These are phyloP conservation scores for Schoenoplectus tabernaemontani DNA, from an alignment of 202 grass and related monocot genomes.

Conservation along the genomic window DNA sequence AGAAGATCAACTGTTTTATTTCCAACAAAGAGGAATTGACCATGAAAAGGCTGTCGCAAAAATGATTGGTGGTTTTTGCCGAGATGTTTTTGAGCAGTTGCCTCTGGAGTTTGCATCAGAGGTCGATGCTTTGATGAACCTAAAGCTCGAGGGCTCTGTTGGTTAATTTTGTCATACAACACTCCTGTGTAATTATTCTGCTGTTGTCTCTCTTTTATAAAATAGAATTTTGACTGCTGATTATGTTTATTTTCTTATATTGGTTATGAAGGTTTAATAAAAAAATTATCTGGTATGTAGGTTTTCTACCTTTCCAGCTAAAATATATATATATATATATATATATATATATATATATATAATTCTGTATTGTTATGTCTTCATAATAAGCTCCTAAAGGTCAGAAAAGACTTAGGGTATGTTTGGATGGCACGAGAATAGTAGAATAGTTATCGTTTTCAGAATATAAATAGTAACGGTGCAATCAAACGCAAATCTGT, in stretches of 20 bases:
- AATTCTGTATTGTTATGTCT: background rate
- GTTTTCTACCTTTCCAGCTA: background rate
- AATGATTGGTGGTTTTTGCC: slow-evolving; percentile 97
- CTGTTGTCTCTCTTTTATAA: slow-evolving; percentile 1
- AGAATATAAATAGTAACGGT: too few relatives aligned
- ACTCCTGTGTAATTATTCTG: slow-evolving; percentile 12
- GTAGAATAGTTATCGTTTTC: too few relatives aligned
- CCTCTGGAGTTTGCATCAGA: slow-evolving; percentile 87
- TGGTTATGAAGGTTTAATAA: background rate
- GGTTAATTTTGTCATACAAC: slow-evolving; percentile 37
- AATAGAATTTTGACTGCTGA: slow-evolving; percentile 16
- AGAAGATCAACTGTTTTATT: slow-evolving; percentile 97
- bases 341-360: background rate
- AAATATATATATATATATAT: too few relatives aligned
- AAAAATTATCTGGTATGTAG: background rate
- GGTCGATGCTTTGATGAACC: slow-evolving; percentile 88
- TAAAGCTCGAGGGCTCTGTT: slow-evolving; percentile 94
- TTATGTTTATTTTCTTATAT: slow-evolving; percentile 7
- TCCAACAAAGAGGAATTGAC: slow-evolving; percentile 94
- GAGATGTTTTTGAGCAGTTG: slow-evolving; percentile 76
- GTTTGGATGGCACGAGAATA: too few relatives aligned
- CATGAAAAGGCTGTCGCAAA: slow-evolving; percentile 91
- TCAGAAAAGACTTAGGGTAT: too few relatives aligned
- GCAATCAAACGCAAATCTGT: too few relatives aligned
- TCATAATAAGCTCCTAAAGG: background rate